Evolutionary conservation across 108 stramenopile species (phyloP).

Genomic region (Chaetoceros muelleri): DNA sequence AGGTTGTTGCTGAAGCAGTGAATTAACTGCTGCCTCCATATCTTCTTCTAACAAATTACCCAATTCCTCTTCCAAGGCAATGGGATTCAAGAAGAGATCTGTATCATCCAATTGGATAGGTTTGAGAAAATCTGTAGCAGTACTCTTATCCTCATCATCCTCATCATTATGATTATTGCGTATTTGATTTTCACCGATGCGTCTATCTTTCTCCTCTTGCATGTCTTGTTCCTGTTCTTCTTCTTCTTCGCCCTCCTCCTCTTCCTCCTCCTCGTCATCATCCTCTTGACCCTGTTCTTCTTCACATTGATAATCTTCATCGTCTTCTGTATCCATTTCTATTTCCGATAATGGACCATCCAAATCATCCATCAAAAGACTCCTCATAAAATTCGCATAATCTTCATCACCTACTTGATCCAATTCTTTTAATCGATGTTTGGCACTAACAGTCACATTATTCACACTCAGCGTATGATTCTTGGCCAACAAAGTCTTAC

Average conservation of each 20-base stretch:
- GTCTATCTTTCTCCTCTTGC: slow-evolving; percentile 16
- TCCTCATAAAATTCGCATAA: not conserved
- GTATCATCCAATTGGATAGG: not conserved
- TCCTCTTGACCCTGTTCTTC: slow-evolving; percentile 17
- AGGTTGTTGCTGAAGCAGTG: slow-evolving; percentile 17
- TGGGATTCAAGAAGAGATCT: not conserved
- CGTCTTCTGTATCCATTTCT: slow-evolving; percentile 14
- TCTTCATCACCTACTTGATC: slow-evolving; percentile 11
- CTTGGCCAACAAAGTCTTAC: not conserved
- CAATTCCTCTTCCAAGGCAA: slow-evolving; percentile 42
- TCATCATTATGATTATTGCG: not conserved
- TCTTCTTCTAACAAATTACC: slow-evolving; percentile 71
- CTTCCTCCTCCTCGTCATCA: slow-evolving; percentile 17
- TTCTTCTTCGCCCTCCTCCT: slow-evolving; percentile 12
- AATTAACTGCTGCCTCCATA: slow-evolving; percentile 68
- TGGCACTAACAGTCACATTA: not conserved
- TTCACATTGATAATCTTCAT: slow-evolving; percentile 22
- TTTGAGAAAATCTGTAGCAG: not conserved
- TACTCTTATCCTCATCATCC: not conserved
- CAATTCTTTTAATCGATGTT: not conserved
- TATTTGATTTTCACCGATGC: slow-evolving; percentile 8
- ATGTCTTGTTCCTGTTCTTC: not conserved
- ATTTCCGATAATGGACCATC: not conserved
- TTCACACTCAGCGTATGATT: not conserved
- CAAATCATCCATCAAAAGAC: not conserved